These are phyloP conservation scores for Coelastrella sp. DNA, from an alignment of 139 green algal species.

Conservation along the genomic window DNA sequence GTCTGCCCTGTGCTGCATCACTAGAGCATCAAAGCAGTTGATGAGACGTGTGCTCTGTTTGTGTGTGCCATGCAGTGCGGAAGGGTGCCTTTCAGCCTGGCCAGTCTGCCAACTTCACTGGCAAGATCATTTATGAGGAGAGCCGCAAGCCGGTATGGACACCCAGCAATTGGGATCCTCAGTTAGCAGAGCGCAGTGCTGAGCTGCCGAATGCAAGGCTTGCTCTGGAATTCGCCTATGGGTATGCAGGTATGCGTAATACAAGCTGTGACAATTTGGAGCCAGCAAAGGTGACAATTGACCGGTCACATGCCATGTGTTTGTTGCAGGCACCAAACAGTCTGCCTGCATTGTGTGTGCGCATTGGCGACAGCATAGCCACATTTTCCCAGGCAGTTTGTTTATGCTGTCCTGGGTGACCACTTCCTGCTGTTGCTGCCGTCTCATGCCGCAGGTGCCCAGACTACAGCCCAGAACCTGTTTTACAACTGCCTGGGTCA, in stretches of 20 bases:
- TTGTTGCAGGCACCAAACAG: no score
- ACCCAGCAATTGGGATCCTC: slow-evolving; percentile 70
- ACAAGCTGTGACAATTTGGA: neutral
- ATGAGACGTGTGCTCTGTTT: neutral
- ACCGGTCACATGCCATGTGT: no score
- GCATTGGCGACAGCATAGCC: no score
- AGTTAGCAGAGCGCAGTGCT: slow-evolving; percentile 65
- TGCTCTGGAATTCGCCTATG: slow-evolving; percentile 79
- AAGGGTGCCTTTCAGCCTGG: slow-evolving; percentile 69
- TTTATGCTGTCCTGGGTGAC: no score
- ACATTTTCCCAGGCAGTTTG: no score
- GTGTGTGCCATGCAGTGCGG: slow-evolving; percentile 48
- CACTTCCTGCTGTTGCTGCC: neutral
- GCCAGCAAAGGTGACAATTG: no score
- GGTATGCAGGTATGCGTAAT: slow-evolving; percentile 66
- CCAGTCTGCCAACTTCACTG: slow-evolving; percentile 63
- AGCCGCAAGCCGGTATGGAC: slow-evolving; percentile 80
- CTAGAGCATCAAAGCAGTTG: no score
- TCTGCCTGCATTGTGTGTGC: no score
- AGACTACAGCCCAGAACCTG: slow-evolving; percentile 69
- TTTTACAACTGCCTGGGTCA: slow-evolving; percentile 67
- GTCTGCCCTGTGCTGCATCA: neutral
- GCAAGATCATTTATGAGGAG: slow-evolving; percentile 79
- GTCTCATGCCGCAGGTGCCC: slow-evolving; percentile 48
- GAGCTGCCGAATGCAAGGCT: slow-evolving; percentile 75